Evolutionary conservation across 2,329 filamentous ascomycete genomes (phyloP).

Genomic region (Fusarium chaquense): DNA sequence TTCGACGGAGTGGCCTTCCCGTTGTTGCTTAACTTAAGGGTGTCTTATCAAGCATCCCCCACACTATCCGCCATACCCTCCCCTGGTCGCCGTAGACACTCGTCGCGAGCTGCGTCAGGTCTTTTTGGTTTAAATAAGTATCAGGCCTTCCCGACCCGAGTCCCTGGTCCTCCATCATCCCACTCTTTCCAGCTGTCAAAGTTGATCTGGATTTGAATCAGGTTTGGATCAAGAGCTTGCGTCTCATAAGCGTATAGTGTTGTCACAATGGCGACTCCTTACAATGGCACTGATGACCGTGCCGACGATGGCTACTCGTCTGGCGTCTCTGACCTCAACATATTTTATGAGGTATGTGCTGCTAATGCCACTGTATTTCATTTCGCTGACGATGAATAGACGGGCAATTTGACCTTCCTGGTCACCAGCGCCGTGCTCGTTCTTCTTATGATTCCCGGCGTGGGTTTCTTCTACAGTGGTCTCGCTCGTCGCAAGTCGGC

Average conservation of each 20-base stretch:
- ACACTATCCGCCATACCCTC: constrained; percentile 41
- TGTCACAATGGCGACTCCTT: constrained; percentile 53
- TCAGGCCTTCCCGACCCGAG: constrained; percentile 39
- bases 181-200: constrained; percentile 25
- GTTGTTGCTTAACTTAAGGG: constrained; percentile 37
- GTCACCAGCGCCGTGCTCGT: constrained; percentile 82
- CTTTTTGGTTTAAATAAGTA: constrained; percentile 33
- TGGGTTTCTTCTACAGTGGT: constrained; percentile 95
- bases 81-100: constrained; percentile 27
- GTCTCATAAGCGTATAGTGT: constrained; percentile 14
- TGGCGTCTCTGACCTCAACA: constrained; percentile 77
- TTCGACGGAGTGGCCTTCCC: constrained; percentile 16
- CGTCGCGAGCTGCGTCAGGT: background rate
- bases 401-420: constrained; percentile 87
- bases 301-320: constrained; percentile 66
- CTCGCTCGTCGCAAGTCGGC: constrained; percentile 91
- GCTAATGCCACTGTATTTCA: background rate
- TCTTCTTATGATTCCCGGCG: constrained; percentile 91
- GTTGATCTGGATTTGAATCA: constrained; percentile 23
- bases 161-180: constrained; percentile 23
- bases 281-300: constrained; percentile 63
- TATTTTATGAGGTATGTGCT: constrained; percentile 79
- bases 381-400: constrained; percentile 57
- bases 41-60: constrained; percentile 47
- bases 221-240: constrained; percentile 26